These are phyloP conservation scores for Pseudogymnoascus sp. DNA, from an alignment of 2,329 filamentous ascomycete species.

Conservation along the genomic window DNA sequence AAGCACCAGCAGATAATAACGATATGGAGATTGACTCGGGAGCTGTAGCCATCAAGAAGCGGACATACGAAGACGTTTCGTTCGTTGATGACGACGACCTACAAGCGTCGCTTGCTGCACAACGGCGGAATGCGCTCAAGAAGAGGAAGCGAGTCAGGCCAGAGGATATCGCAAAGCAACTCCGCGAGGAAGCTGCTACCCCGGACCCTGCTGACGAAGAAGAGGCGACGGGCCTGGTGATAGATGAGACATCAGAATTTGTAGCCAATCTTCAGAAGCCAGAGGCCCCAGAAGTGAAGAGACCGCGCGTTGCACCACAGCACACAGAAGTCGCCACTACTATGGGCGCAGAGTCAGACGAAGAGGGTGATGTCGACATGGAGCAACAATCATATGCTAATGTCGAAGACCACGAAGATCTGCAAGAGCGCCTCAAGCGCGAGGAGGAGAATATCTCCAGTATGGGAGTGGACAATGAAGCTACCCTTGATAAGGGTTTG, in stretches of 20 bases:
- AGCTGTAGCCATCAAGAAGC: constrained; percentile 47
- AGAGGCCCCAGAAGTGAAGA: constrained; percentile 42
- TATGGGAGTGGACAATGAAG: constrained; percentile 78
- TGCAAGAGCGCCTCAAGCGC: constrained; percentile 41
- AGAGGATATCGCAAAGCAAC: constrained; percentile 76
- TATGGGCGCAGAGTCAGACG: constrained; percentile 37
- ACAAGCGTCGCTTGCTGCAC: constrained; percentile 75
- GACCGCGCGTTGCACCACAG: constrained; percentile 28
- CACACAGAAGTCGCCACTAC: constrained; percentile 34
- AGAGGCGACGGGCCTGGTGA: constrained; percentile 59
- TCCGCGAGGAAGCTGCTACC: constrained; percentile 52
- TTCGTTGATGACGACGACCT: constrained; percentile 90
- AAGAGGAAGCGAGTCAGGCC: constrained; percentile 82
- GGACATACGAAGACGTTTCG: constrained; percentile 54
- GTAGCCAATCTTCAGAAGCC: constrained; percentile 75
- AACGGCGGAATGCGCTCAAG: constrained; percentile 76
- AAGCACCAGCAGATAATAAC: constrained; percentile 29
- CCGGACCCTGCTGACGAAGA: constrained; percentile 45
- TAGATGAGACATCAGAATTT: constrained; percentile 93
- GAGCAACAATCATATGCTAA: constrained; percentile 26
- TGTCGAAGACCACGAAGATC: constrained; percentile 37
- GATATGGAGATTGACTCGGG: constrained; percentile 71
- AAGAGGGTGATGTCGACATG: constrained; percentile 36
- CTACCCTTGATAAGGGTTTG: constrained; percentile 67
- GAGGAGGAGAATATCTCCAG: constrained; percentile 49